Conservation (phyloP, 345 rosid species). For the Reutealis trisperma region DNA sequence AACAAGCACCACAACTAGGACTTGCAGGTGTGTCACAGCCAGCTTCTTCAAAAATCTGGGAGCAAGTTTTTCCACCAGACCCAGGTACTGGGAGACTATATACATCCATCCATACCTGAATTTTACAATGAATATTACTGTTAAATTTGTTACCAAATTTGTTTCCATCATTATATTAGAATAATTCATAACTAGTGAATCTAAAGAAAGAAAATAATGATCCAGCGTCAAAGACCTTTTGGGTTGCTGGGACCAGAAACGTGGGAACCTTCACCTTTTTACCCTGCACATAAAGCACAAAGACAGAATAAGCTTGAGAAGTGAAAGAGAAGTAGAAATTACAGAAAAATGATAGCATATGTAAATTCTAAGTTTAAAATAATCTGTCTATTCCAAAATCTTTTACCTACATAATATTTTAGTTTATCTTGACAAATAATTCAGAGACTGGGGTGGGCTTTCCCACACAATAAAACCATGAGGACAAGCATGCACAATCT, state of each 20-base stretch:
- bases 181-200: neutral
- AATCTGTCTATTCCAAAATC: too few relatives aligned
- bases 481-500: too few relatives aligned
- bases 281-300: slow-evolving; percentile 50
- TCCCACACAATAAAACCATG: too few relatives aligned
- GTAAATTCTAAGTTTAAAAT: too few relatives aligned
- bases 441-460: too few relatives aligned
- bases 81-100: slow-evolving; percentile 90
- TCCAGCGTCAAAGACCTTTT: slow-evolving; percentile 51
- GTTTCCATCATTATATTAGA: neutral
- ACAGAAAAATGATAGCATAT: neutral
- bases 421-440: too few relatives aligned
- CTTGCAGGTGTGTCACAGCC: slow-evolving; percentile 97
- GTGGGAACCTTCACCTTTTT: slow-evolving; percentile 93
- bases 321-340: neutral
- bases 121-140: neutral
- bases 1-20: slow-evolving; percentile 96
- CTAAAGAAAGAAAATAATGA: neutral
- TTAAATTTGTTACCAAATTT: neutral
- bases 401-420: too few relatives aligned
- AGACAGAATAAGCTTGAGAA: neutral
- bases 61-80: slow-evolving; percentile 93
- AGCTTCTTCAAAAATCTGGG: slow-evolving; percentile 96
- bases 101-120: slow-evolving; percentile 90
- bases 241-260: slow-evolving; percentile 96